Evolutionary conservation across 2,329 filamentous ascomycete genomes (phyloP), one percentile per base, ranked within the genome.

Genomic region (Drechmeria coniospora): DNA sequence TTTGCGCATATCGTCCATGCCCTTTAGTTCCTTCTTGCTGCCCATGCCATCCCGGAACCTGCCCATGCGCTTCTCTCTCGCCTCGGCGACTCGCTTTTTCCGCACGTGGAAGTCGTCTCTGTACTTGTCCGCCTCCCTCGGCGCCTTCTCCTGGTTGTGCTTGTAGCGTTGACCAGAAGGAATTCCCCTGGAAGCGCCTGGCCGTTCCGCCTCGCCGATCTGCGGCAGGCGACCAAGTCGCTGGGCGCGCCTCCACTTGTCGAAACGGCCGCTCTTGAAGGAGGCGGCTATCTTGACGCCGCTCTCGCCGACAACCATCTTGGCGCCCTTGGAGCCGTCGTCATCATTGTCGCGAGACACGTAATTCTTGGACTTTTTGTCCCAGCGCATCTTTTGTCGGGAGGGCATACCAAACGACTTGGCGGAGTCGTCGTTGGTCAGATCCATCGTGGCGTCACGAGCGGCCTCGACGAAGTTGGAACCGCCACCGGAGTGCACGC

Each of bases 351-450:
- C 74, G 20, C 81, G 73, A 9, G 81, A 65, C 20, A 98, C 87
- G 57, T 95, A 98, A 57, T 94, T 95, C 57, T 81, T 92, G 45
- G 74, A 72, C 54, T 93, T 92, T 61, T 92, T 87, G 60, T 98
- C 90, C 90, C 90, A 98, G 39, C 90, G 78, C 74, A 93, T 77
- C 39, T 74, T 70, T 26, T 74, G 57, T 42, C 75, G 78, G 25
- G 75, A 69, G 3, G 83, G 73, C 42, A 81, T 74, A 35, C 74
- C 84, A 50, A 94, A 92, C 2, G 71, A 67, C 47, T 81, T 80
- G 41, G 72, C 71, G 8, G 69, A 70, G 40, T 95, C 90, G 54
- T 98, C 90, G 47, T 84, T 84, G 34, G 71, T 77, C 9, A 98
- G 73, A 51, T 95, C 90, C 82, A 98, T 93, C 21, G 83, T 79